Base-by-base conservation (phyloP, 1,139 yeast genomes). In the Pichia sp. region DNA sequence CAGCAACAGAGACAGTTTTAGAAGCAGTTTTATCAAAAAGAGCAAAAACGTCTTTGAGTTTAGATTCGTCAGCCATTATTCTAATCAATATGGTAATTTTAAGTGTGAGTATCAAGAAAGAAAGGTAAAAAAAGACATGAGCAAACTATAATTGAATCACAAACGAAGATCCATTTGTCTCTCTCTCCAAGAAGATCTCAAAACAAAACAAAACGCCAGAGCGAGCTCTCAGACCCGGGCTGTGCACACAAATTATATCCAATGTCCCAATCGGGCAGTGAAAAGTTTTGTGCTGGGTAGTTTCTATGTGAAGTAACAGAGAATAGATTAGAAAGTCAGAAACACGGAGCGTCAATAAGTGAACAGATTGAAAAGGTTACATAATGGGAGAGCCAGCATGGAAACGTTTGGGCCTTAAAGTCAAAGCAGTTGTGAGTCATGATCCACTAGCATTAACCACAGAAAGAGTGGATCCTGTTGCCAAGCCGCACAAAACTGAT, bases 21-120 rank as follows among this genome's bases (percentile, higher is more conserved):
- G 93, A 85, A 33, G 96, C 98, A 58, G 88, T 85, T 67, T 89
- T 89, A 69, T 93, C 98, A 62, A 91, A 93, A 42, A 93, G 79
- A 25, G 97, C 94, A 65, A 93, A 93, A 21, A 96, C 96, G 72
- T 91, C 98, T 66, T 85, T 88, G 69, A 86, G 85, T 37, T 55
- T 53, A 43, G 56, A 57, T 36, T 51, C 52, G 39, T 54, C 45
- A 15, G 46, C 34, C 44, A 41, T 41, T 28, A 6, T 30, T 17
- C 9, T 9, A 18, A 14, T 24, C 5, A 7, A 14, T 24, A 10
- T 7, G 10, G 24, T 22, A 10, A 22, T 22, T 22, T 22, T 22
- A 10, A 10, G 24, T 22, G 10, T 25, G 28, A 14, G 6, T 12
- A 12, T 25, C 15, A 25, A 6, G 11, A 24, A 24, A 24, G 5